phyloP scores from a whole-genome alignment of 2,329 filamentous ascomycete genomes.

The Penicillium sp. region DNA sequence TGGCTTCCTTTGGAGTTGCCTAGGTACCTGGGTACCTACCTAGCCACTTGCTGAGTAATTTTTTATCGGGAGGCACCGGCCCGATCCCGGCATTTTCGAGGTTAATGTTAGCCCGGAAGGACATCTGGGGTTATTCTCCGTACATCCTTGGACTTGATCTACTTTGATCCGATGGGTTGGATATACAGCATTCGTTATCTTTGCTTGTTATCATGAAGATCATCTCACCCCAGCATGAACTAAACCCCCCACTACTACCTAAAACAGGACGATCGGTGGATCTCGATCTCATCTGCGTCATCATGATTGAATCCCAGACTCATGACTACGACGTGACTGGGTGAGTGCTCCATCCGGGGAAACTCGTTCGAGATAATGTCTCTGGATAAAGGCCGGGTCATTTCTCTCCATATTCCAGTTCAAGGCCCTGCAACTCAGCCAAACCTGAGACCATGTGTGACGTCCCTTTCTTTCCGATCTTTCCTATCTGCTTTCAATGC shows the following conservation, averaged over 20 bases:
- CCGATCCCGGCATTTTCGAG: not conserved
- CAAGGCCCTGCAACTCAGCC: not conserved
- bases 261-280: constrained; percentile 12
- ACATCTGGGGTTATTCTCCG: not conserved
- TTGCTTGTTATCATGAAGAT: not conserved
- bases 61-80: not conserved
- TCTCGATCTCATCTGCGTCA: constrained; percentile 22
- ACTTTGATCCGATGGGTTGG: not conserved
- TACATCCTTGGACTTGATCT: not conserved
- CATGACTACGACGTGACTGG: not conserved
- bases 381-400: not conserved
- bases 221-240: not conserved
- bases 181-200: not conserved
- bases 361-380: not conserved
- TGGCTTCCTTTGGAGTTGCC: not conserved
- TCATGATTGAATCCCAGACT: constrained; percentile 20
- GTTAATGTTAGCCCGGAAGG: not conserved
- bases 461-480: constrained; percentile 45
- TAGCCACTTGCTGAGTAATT: not conserved
- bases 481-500: constrained; percentile 55
- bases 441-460: constrained; percentile 29
- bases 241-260: not conserved
- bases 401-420: not conserved
- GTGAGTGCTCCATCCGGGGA: constrained; percentile 4
- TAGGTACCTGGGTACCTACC: too few relatives aligned